Base-by-base conservation (phyloP, 2,329 filamentous ascomycete species). In the Ophiostoma ulmi region DNA sequence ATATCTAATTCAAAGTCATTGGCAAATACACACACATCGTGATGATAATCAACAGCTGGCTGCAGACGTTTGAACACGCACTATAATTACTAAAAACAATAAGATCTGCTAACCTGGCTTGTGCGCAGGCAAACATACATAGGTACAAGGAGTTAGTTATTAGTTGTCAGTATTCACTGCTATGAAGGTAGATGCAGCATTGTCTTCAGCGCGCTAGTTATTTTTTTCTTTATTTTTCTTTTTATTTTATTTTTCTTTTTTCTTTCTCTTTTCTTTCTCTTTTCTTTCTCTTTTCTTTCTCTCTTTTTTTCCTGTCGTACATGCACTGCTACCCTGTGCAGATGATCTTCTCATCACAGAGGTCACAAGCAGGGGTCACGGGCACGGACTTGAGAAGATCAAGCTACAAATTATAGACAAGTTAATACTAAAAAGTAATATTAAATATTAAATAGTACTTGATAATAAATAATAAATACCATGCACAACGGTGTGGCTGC, bases 401-500 rank as follows among this genome's bases (percentile, higher is more conserved):
- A 48, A 20, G 17, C 17, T 58, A 58, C 3, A 8, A 58, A 26
- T 14, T 31, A 14, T 14, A 26, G 39, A 8, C 14, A 44, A 8
- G 39, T 17, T 13, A 44, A 44, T 44, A 44, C 39, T 3, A 31
- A 31, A 31, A 31, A 31, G 31, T 31, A 3, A 31, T 3, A 58
- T 13, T 11, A 55, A 55, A n/a, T 3, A 48, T 31, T 31, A 1
- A 31, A 31, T 31, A 31, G 17, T 20, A 17, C 20, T n/a, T n/a
- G n/a, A 48, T 20, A 7, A 58, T 17, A 58, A 58, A n/a, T 4
- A 58, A 14, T 4, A 55, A 55, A n/a, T 8, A 48, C 6, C 20
- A 7, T 55, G 52, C 52, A 55, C 52, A 55, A 22, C n/a, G 7
- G 58, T 63, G 58, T 63, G 58, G 26, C 58, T 63, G 58, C 26